phyloP scores from a whole-genome alignment of 371 early-diverging fungal genomes.

The Nosema bombycis region DNA sequence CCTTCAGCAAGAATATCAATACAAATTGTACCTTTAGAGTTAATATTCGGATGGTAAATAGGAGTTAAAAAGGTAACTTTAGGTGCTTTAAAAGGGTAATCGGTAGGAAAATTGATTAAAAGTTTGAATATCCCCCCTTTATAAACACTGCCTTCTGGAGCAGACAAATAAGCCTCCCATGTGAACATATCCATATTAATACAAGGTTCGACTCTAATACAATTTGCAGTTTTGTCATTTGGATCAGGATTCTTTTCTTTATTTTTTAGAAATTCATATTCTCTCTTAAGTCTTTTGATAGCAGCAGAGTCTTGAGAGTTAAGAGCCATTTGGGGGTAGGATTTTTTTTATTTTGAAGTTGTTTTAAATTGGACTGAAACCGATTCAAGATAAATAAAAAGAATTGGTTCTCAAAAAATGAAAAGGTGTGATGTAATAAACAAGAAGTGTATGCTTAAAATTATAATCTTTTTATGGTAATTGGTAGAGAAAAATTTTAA shows the following conservation, averaged over 20 bases:
- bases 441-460: too few species aligned
- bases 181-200: conserved; percentile 71
- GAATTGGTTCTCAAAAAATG: too few species aligned
- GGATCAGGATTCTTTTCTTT: conserved; percentile 12
- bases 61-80: conserved; percentile 86
- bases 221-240: conserved; percentile 40
- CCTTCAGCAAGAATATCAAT: conserved; percentile 92
- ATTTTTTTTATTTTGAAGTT: too few species aligned
- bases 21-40: conserved; percentile 92
- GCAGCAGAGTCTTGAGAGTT: conserved; percentile 32
- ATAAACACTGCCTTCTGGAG: conserved; percentile 76
- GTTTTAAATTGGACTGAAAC: too few species aligned
- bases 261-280: conserved; percentile 21
- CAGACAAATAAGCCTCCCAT: conserved; percentile 78
- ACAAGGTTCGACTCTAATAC: conserved; percentile 37
- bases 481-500: too few species aligned
- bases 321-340: conserved; percentile 10
- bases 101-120: conserved; percentile 89
- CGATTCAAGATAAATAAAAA: too few species aligned
- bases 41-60: conserved; percentile 97
- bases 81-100: conserved; percentile 98
- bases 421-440: too few species aligned
- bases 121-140: conserved; percentile 90
- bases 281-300: conserved; percentile 42
- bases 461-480: too few species aligned